Evolutionary conservation across 768 basidiomycete genomes (phyloP).

Genomic region (Lactarius sp.): DNA sequence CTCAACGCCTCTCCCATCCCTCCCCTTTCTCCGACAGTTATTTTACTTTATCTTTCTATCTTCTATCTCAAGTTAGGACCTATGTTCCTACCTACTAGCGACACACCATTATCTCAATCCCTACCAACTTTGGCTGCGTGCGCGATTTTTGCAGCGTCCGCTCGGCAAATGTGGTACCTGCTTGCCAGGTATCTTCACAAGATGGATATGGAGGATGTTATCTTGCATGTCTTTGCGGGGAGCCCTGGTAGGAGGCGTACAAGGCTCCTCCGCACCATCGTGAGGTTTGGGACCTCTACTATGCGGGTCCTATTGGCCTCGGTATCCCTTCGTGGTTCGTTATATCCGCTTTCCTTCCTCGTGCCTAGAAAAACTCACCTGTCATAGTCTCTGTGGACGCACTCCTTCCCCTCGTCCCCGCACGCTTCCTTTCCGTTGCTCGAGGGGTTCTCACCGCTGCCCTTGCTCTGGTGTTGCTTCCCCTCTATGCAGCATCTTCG

Average conservation of each 20-base stretch:
- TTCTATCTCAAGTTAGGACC: conserved; percentile 72
- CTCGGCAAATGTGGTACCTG: conserved; percentile 71
- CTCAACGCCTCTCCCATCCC: conserved; percentile 38
- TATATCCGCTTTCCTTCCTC: conserved; percentile 21
- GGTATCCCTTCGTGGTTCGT: conserved; percentile 62
- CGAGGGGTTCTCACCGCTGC: conserved; percentile 39
- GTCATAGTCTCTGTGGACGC: conserved; percentile 49
- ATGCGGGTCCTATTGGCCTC: conserved; percentile 50
- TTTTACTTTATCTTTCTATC: conserved; percentile 65
- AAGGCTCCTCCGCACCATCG: conserved; percentile 41
- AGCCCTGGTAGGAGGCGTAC: conserved; percentile 47
- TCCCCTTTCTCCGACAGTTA: conserved; percentile 51
- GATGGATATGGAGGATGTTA: conserved; percentile 59
- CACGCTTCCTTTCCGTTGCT: conserved; percentile 33
- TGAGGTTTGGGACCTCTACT: conserved; percentile 42
- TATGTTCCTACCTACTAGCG: conserved; percentile 49
- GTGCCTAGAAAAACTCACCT: conserved; percentile 23
- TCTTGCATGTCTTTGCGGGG: conserved; percentile 56
- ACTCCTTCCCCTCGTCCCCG: conserved; percentile 45
- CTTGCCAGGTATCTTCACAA: conserved; percentile 67
- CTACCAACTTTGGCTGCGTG: conserved; percentile 49
- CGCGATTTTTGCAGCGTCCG: conserved; percentile 54
- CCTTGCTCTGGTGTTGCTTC: conserved; percentile 42
- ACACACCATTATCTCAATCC: conserved; percentile 44
- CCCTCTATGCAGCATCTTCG: conserved; percentile 51